Evolutionary conservation across 176 grass and related monocot genomes (phyloP).

Genomic region (Oryza meridionalis): DNA sequence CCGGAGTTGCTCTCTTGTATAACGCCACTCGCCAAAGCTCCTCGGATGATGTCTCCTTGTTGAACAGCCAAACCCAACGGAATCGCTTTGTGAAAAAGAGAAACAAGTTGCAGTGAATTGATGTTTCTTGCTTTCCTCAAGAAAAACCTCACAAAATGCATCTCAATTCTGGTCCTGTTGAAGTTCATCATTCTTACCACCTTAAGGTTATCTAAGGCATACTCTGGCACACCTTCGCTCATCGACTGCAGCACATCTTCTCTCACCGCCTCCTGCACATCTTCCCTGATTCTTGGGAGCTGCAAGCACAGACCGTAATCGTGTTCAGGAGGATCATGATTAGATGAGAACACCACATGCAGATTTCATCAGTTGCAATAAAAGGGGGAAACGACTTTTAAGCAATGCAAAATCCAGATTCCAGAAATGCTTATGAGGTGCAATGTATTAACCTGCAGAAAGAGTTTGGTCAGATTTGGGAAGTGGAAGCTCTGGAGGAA

Average conservation of each 20-base stretch:
- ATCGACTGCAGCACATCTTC: background rate
- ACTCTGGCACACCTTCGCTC: background rate
- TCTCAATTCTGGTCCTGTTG: background rate
- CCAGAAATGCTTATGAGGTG: background rate
- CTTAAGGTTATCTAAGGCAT: constrained; percentile 18
- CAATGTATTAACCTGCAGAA: constrained; percentile 56
- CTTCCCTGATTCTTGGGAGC: background rate
- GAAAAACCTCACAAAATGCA: constrained; percentile 22
- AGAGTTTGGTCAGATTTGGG: constrained; percentile 54
- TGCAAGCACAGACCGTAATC: background rate
- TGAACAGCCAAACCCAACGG: background rate
- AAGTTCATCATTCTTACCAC: constrained; percentile 32
- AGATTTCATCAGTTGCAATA: background rate
- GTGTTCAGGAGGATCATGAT: background rate
- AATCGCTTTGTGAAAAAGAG: background rate
- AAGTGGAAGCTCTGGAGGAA: constrained; percentile 55
- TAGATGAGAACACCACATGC: background rate
- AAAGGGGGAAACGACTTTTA: background rate
- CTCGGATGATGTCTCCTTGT: background rate
- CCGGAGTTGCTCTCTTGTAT: constrained; percentile 13
- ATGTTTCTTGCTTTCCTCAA: constrained; percentile 31
- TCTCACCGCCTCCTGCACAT: background rate
- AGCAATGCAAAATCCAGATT: background rate
- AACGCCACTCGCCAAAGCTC: constrained; percentile 7
- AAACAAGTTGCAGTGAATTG: constrained; percentile 13